phyloP scores from a whole-genome alignment of 495 filamentous ascomycete species.

The Hypoxylon fragiforme region DNA sequence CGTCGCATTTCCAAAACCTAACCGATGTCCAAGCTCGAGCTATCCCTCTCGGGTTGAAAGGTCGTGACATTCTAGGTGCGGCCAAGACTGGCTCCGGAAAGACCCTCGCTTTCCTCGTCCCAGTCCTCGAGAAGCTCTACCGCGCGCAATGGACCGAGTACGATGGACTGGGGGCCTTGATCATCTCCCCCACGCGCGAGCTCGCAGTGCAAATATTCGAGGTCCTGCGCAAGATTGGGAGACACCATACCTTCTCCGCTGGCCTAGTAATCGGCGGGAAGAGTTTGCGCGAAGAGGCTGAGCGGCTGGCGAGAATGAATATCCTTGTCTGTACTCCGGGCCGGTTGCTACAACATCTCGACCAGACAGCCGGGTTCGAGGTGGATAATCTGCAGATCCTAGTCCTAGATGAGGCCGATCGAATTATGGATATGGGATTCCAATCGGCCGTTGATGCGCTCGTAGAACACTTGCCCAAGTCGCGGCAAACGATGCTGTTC shows the following conservation, averaged over 20 bases:
- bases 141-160: conserved; percentile 84
- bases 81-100: conserved; percentile 98
- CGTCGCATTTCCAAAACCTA: conserved; percentile 85
- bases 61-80: conserved; percentile 87
- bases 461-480: conserved; percentile 83
- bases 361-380: conserved; percentile 89
- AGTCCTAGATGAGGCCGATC: conserved; percentile 93
- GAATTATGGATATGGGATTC: conserved; percentile 98
- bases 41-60: conserved; percentile 83
- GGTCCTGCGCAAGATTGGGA: conserved; percentile 85
- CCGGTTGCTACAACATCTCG: conserved; percentile 92
- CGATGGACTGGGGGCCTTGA: conserved; percentile 89
- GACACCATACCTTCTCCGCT: conserved; percentile 88
- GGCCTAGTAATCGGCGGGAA: conserved; percentile 96
- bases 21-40: conserved; percentile 92
- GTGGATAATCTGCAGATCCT: conserved; percentile 89
- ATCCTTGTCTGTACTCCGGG: conserved; percentile 97
- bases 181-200: conserved; percentile 93
- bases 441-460: conserved; percentile 90
- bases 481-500: conserved; percentile 91
- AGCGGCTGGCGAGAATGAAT: conserved; percentile 89
- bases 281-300: conserved; percentile 83
- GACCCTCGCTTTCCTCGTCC: conserved; percentile 90
- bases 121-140: conserved; percentile 94
- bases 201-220: conserved; percentile 97